Evolutionary conservation across 2,329 filamentous ascomycete genomes (phyloP).

Genomic region (Fusarium brevicatenulatum): DNA sequence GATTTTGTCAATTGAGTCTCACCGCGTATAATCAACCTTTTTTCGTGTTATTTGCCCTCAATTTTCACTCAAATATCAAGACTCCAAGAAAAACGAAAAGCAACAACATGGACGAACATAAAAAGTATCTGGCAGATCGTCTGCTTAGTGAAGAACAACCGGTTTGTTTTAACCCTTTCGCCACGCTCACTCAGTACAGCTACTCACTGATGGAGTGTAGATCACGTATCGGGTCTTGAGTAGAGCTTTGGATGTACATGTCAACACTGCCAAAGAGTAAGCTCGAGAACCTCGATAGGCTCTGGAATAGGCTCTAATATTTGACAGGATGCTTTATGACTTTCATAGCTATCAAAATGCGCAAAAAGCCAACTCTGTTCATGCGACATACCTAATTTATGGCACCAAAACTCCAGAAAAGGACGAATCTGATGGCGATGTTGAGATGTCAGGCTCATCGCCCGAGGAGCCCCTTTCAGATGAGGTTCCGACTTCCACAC

Average conservation of each 20-base stretch:
- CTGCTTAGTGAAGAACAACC: conserved; percentile 80
- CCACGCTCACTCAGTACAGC: neutral
- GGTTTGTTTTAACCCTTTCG: conserved; percentile 57
- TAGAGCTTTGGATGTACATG: conserved; percentile 83
- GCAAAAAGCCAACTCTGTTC: conserved; percentile 79
- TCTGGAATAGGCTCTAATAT: conserved; percentile 22
- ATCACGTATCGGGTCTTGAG: conserved; percentile 89
- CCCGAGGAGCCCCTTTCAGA: conserved; percentile 62
- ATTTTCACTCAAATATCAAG: neutral
- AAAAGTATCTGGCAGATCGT: conserved; percentile 77
- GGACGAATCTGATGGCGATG: conserved; percentile 65
- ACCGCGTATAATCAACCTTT: neutral
- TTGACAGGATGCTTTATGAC: conserved; percentile 84
- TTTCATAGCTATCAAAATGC: conserved; percentile 86
- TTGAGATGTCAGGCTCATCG: conserved; percentile 76
- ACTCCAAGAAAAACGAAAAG: neutral
- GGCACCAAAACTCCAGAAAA: conserved; percentile 67
- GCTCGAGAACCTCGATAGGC: conserved; percentile 33
- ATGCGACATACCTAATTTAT: conserved; percentile 91
- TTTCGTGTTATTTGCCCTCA: neutral
- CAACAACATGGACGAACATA: conserved; percentile 66
- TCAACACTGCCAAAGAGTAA: conserved; percentile 89
- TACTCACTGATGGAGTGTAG: conserved; percentile 57
- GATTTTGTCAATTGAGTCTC: conserved; percentile 11
- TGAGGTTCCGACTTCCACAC: conserved; percentile 62